These are phyloP conservation scores for Sporothrix phasma DNA, from an alignment of 2,329 filamentous ascomycete genomes.

Conservation along the genomic window DNA sequence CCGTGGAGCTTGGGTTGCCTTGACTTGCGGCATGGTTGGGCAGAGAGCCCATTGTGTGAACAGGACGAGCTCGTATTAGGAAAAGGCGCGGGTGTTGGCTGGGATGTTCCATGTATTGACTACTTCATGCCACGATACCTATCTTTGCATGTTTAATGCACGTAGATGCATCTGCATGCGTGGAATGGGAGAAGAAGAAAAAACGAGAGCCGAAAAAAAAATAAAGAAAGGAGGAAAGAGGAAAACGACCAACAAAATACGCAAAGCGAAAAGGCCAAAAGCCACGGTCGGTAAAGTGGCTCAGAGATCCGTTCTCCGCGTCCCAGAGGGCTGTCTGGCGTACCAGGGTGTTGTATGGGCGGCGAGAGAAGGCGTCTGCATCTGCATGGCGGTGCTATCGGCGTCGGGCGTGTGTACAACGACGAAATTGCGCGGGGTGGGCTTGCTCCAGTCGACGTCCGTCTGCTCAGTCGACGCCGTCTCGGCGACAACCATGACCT, in stretches of 20 bases:
- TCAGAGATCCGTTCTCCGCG: slow-evolving; percentile 11
- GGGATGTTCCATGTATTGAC: too few relatives aligned
- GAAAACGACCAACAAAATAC: slow-evolving; percentile 22
- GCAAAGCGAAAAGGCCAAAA: slow-evolving; percentile 24
- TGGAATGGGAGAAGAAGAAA: too few relatives aligned
- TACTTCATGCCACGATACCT: background rate
- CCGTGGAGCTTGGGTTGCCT: too few relatives aligned
- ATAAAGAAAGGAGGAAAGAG: background rate
- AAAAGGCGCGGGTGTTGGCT: background rate
- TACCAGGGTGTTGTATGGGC: background rate
- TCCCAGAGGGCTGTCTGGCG: background rate
- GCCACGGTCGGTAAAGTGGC: slow-evolving; percentile 18
- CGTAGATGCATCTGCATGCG: background rate
- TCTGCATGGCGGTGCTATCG: too few relatives aligned
- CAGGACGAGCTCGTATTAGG: slow-evolving; percentile 24
- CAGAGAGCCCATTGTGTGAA: slow-evolving; percentile 26
- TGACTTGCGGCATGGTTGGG: slow-evolving; percentile 23
- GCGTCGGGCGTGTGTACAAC: background rate
- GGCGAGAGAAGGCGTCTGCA: background rate
- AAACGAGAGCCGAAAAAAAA: too few relatives aligned
- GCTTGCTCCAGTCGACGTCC: too few relatives aligned
- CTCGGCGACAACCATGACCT: background rate
- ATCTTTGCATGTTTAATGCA: background rate
- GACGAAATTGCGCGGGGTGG: background rate
- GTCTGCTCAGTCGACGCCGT: background rate